Evolutionary conservation across 441 rosid genomes (phyloP).

Genomic region (Adansonia madagascariensis): DNA sequence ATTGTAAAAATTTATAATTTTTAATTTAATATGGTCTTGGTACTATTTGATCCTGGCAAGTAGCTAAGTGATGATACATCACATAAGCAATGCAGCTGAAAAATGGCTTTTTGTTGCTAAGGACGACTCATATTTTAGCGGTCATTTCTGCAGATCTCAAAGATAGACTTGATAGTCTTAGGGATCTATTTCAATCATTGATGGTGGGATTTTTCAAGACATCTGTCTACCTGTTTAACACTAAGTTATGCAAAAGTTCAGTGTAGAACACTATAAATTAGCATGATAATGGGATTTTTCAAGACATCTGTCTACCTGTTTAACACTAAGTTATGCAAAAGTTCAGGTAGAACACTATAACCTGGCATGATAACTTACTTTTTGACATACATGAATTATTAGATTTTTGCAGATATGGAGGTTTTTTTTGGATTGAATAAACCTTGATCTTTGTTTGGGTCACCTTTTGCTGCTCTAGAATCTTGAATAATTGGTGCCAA

Average conservation of each 20-base stretch:
- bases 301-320: background rate
- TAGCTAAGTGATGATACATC: slow-evolving; percentile 1
- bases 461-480: background rate
- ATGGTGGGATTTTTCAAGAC: slow-evolving; percentile 2
- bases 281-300: slow-evolving; percentile 16
- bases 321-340: slow-evolving; percentile 21
- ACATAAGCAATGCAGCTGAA: background rate
- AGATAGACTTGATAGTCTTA: background rate
- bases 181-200: slow-evolving; percentile 2
- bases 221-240: background rate
- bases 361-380: slow-evolving; percentile 12
- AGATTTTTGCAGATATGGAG: background rate
- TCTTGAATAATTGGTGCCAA: slow-evolving; percentile 4
- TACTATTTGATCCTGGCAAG: background rate
- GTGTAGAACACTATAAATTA: slow-evolving; percentile 10
- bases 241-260: slow-evolving; percentile 17
- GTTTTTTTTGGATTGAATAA: background rate
- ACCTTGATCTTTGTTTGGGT: background rate
- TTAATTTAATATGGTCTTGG: background rate
- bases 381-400: background rate
- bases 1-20: background rate
- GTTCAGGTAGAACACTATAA: slow-evolving; percentile 7
- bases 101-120: background rate
- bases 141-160: slow-evolving; percentile 9
- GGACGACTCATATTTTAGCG: background rate